Percentiles rank a stretch among this genome's conserved stretches.
Conservation (phyloP, 148 eudicot species). For the Polygonum aviculare region DNA sequence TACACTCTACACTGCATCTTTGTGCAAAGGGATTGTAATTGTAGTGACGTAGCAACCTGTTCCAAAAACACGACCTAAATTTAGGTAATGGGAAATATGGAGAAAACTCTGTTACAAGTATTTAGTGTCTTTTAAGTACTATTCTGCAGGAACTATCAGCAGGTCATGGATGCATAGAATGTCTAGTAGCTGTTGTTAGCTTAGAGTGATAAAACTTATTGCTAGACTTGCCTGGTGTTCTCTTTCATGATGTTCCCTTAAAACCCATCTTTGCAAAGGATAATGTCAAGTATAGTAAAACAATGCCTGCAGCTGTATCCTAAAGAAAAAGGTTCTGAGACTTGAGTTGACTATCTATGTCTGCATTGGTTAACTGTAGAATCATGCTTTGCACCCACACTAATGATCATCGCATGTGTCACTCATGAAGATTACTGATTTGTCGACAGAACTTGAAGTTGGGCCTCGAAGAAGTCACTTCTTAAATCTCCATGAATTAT, state of each 20-base stretch:
- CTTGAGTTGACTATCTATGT: neutral
- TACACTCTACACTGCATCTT: neutral
- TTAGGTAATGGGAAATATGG: neutral
- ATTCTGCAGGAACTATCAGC: neutral
- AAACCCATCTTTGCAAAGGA: neutral
- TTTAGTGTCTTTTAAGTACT: neutral
- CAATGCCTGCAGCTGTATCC: neutral
- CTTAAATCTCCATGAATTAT: slow-evolving; percentile 60
- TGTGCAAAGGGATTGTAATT: neutral
- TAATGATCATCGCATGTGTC: neutral
- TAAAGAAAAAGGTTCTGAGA: neutral
- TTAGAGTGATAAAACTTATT: neutral
- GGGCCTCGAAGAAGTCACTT: slow-evolving; percentile 33
- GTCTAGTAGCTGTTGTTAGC: neutral
- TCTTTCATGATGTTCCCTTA: neutral
- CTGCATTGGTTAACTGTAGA: neutral
- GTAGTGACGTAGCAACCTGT: neutral
- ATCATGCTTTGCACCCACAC: slow-evolving; percentile 1
- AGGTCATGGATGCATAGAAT: neutral
- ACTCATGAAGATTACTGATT: slow-evolving; percentile 8
- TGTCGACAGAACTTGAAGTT: slow-evolving; percentile 41
- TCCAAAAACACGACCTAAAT: neutral
- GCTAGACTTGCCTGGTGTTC: neutral
- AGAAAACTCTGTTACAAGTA: neutral
- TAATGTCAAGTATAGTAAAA: neutral